Conservation (phyloP, 768 basidiomycete genomes). For the Roridomyces roridus region DNA sequence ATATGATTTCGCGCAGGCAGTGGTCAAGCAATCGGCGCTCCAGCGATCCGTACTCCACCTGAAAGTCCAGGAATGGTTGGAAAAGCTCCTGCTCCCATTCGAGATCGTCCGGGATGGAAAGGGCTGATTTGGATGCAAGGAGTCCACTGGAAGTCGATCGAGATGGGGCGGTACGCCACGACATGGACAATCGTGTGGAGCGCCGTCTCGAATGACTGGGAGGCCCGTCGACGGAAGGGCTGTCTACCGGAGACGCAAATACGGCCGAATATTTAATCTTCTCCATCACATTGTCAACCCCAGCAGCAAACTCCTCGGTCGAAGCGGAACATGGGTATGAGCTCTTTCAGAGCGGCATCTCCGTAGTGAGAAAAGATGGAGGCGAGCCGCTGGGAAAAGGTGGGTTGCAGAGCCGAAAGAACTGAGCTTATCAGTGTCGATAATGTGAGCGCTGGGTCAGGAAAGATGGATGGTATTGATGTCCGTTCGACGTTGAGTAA, state of each 20-base stretch:
- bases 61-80: conserved; percentile 93
- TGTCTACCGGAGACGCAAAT: conserved; percentile 28
- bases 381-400: conserved; percentile 79
- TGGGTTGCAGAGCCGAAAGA: conserved; percentile 80
- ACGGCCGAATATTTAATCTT: conserved; percentile 57
- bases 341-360: conserved; percentile 64
- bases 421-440: conserved; percentile 85
- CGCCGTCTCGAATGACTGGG: conserved; percentile 52
- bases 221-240: conserved; percentile 25
- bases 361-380: conserved; percentile 71
- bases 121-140: conserved; percentile 27
- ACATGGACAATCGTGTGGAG: conserved; percentile 71
- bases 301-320: conserved; percentile 84
- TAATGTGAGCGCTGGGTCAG: conserved; percentile 78
- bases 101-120: conserved; percentile 41
- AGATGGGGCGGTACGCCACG: conserved; percentile 53
- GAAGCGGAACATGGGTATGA: conserved; percentile 74
- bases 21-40: conserved; percentile 77
- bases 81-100: conserved; percentile 94
- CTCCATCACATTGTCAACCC: conserved; percentile 78
- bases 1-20: conserved; percentile 54
- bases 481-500: conserved; percentile 74
- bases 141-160: conserved; percentile 33
- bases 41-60: conserved; percentile 80
- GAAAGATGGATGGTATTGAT: conserved; percentile 85